Evolutionary conservation across 495 filamentous ascomycete genomes (phyloP), one percentile per base, ranked within the genome.

Genomic region (Schizothecium vesticola): DNA sequence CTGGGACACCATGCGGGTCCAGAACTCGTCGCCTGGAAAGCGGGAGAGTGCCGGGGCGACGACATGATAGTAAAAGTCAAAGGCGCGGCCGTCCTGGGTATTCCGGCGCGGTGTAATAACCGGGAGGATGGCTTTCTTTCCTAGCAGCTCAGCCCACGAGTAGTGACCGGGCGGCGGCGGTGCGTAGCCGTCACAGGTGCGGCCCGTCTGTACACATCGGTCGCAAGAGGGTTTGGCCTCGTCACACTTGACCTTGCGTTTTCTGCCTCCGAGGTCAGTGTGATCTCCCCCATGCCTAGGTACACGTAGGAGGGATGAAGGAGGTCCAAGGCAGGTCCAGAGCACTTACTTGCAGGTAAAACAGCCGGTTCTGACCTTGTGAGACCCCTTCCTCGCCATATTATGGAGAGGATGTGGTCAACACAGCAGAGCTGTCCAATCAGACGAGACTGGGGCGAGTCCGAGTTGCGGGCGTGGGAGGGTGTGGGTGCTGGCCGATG

Each of bases 1-100:
- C 70, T 85, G 83, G 22, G 82, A 79, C 3, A 88, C 81, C 16
- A 83, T 69, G 13, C 72, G 79, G 60, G 80, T 76, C 86, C 86
- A 88, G 73, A 89, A 88, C 51, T 79, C 76, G 28, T 76, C 72
- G 66, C 83, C 85, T 8, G 83, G 67, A 13, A 70, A 80, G 16
- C 80, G 82, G 25, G 78, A 77, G 2, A 84, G 73, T 58, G 73
- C 72, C 21, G 75, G 74, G 16, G 79, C 75, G 70, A 78, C 71
- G 73, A 76, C 67, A 68, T 72, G 69, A 71, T 77, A 70, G 79
- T 84, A 78, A 80, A 81, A 76, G 66, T 82, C 71, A 71, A 86
- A 65, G 74, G 77, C 71, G 9, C 77, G 74, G 22, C 70, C 65
- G 55, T 80, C 78, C 57, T 69, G 68, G 26, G 66, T 73, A 59